phyloP scores from a whole-genome alignment of 768 basidiomycete genomes.

The Tulasnella sp. region DNA sequence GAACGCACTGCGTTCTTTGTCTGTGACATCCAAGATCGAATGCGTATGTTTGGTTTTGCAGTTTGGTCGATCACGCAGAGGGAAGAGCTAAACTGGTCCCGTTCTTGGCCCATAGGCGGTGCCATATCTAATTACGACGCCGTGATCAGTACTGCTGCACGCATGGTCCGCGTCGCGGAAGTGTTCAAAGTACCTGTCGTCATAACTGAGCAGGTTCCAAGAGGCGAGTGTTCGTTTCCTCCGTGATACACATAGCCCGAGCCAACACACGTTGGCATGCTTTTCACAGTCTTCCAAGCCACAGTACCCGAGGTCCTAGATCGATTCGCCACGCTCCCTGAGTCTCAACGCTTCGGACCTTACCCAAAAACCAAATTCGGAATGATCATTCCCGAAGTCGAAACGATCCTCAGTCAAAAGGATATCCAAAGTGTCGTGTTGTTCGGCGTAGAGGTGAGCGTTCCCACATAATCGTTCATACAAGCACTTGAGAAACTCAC shows the following conservation, averaged over 20 bases:
- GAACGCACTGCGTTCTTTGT: conserved; percentile 57
- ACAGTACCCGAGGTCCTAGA: conserved; percentile 55
- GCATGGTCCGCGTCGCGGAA: conserved; percentile 73
- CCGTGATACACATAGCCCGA: not conserved
- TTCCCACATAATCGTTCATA: conserved; percentile 31
- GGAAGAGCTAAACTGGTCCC: conserved; percentile 37
- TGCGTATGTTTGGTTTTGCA: conserved; percentile 47
- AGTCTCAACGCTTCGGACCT: conserved; percentile 53
- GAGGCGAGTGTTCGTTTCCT: conserved; percentile 46
- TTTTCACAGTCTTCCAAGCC: conserved; percentile 55
- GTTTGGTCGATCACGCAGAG: no score
- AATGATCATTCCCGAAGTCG: conserved; percentile 72
- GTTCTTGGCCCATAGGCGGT: conserved; percentile 31
- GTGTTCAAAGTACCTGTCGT: conserved; percentile 68
- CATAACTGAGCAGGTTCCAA: conserved; percentile 80
- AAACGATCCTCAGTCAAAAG: conserved; percentile 46
- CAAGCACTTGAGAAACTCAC: not conserved
- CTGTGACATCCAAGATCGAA: conserved; percentile 78
- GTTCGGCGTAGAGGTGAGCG: conserved; percentile 80
- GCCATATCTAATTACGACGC: conserved; percentile 67
- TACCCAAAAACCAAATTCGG: conserved; percentile 79
- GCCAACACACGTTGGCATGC: conserved; percentile 1
- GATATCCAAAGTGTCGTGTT: conserved; percentile 60
- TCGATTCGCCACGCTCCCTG: conserved; percentile 49
- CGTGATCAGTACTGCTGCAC: conserved; percentile 63